Evolutionary conservation across 2,329 filamentous ascomycete species (phyloP), one percentile per base, ranked within the genome.

Genomic region (Talaromyces pinophilus): DNA sequence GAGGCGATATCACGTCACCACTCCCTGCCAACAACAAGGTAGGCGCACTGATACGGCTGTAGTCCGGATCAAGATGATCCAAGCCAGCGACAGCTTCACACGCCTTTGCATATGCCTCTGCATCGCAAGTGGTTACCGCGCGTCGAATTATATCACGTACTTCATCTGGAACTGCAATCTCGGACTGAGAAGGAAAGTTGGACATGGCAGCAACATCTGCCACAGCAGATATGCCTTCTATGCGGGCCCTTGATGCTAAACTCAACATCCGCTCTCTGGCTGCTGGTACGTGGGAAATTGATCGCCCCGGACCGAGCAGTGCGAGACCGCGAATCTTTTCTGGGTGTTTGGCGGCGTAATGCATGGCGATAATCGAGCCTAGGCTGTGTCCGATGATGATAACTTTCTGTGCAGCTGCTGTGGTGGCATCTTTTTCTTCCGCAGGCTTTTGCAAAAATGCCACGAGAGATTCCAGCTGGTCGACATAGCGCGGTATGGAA

Each of bases 321-420:
- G 72, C 68, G 52, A 78, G 72, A n/a, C 70, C 73, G 38, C 64
- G 52, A 33, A 73, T 69, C 17, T 67, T 61, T 13, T 68, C 64
- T 35, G 75, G 71, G 65, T 75, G 61, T 38, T 66, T 48, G n/a
- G 75, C 71, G n/a, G 75, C 75, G 66, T 76, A 77, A 38, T 79
- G 76, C 61, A 79, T 71, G n/a, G 73, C 72, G 66, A 79, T 70
- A 38, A 78, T 75, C 61, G 70, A 74, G 17, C 77, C 77, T 59
- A 79, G 72, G 17, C 76, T 78, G 69, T 79, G 77, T 19, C 77
- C 77, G 59, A 79, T 68, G 59, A 78, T 68, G 63, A 77, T 42
- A 17, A n/a, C 3, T 44, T 44, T 44, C 62, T 40, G 19, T 48
- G 48, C 28, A 22, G 54, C 25, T 50, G 28, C 54, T 63, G 48